These are phyloP conservation scores for Wakefieldia striispora DNA, from an alignment of 768 basidiomycete genomes.

Conservation along the genomic window DNA sequence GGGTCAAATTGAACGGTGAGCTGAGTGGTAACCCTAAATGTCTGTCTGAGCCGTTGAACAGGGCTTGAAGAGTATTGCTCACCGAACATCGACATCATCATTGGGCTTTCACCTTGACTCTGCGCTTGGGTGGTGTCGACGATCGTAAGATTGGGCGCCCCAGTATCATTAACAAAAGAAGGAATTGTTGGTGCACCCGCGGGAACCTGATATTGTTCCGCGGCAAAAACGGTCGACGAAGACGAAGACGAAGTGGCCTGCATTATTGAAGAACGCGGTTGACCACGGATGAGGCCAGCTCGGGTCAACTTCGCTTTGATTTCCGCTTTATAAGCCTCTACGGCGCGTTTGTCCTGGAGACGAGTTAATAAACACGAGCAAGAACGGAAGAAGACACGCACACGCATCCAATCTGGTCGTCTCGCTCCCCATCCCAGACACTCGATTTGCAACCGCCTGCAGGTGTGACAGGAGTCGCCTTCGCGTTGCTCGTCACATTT, in stretches of 20 bases:
- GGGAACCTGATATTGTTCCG: slow-evolving; percentile 27
- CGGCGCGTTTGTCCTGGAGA: slow-evolving; percentile 73
- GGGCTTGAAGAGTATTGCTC: neutral
- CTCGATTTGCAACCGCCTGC: slow-evolving; percentile 73
- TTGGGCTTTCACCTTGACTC: slow-evolving; percentile 23
- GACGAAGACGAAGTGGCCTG: slow-evolving; percentile 34
- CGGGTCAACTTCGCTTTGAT: slow-evolving; percentile 80
- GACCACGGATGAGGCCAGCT: slow-evolving; percentile 78
- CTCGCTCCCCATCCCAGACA: slow-evolving; percentile 85
- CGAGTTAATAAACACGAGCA: slow-evolving; percentile 15
- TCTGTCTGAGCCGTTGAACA: slow-evolving; percentile 11
- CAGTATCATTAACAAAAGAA: slow-evolving; percentile 20
- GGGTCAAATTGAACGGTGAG: slow-evolving; percentile 30
- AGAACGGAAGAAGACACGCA: slow-evolving; percentile 34
- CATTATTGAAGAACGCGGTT: slow-evolving; percentile 61
- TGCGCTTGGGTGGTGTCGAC: slow-evolving; percentile 17
- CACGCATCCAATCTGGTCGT: slow-evolving; percentile 89
- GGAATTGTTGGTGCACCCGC: slow-evolving; percentile 20
- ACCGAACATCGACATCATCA: slow-evolving; percentile 31
- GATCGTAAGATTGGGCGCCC: slow-evolving; percentile 20
- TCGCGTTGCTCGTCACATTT: slow-evolving; percentile 89
- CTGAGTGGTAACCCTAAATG: slow-evolving; percentile 24
- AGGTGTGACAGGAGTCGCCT: slow-evolving; percentile 78
- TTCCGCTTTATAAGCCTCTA: slow-evolving; percentile 78
- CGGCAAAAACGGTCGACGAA: slow-evolving; percentile 35